These are phyloP conservation scores for Thalassiosira hispida DNA, from an alignment of 352 stramenopile genomes.

Conservation along the genomic window DNA sequence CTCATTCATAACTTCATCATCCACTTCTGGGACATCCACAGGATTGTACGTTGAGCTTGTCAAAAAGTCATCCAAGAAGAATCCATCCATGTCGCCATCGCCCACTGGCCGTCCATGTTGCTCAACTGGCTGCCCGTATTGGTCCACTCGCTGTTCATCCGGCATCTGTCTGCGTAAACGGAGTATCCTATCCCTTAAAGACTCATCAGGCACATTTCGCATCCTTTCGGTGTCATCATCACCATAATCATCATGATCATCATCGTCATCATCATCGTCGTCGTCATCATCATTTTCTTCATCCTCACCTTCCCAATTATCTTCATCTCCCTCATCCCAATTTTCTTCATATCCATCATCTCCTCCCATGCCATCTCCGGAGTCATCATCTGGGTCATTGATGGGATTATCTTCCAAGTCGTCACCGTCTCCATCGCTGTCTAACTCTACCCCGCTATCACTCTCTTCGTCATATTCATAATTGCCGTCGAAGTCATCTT, in stretches of 20 bases:
- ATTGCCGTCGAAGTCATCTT: constrained; percentile 8
- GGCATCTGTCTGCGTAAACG: too few species aligned
- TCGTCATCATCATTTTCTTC: constrained; percentile 1
- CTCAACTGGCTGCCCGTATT: too few species aligned
- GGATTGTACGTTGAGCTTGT: constrained; percentile 16
- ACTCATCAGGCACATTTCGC: not conserved
- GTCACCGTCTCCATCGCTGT: constrained; percentile 5
- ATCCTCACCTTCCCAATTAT: not conserved
- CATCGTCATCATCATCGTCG: constrained; percentile 2
- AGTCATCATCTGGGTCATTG: not conserved
- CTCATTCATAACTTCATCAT: constrained; percentile 9
- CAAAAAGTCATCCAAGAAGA: constrained; percentile 16
- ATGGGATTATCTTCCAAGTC: not conserved
- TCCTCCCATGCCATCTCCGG: not conserved
- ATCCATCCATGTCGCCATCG: constrained; percentile 5
- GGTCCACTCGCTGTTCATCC: too few species aligned
- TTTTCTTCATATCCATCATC: not conserved
- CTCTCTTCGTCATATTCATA: constrained; percentile 7
- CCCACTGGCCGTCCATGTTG: too few species aligned
- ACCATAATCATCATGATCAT: not conserved
- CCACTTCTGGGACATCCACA: constrained; percentile 6
- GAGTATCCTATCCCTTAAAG: too few species aligned
- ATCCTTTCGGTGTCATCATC: not conserved
- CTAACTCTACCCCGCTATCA: not conserved
- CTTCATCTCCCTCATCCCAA: not conserved